Conservation (phyloP, 1,139 yeast species). For the Yamadazyma epiphylla region DNA sequence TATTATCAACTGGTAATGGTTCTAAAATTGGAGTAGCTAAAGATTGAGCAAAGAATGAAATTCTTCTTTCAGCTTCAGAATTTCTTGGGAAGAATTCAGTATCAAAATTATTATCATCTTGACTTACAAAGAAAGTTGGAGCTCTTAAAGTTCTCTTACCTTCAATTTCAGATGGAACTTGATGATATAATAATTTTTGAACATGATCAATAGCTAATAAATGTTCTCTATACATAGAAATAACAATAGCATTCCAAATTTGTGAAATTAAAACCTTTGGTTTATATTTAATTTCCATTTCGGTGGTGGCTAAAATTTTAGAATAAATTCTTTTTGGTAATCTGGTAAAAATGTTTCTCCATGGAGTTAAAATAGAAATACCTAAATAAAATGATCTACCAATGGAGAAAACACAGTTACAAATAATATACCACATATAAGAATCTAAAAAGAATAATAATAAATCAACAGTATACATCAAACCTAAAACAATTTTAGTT, state of each 20-base stretch:
- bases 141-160: slow-evolving; percentile 98
- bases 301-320: slow-evolving; percentile 94
- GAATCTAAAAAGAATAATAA: slow-evolving; percentile 97
- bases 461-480: slow-evolving; percentile 90
- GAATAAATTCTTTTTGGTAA: slow-evolving; percentile 98
- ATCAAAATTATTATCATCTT: slow-evolving; percentile 91
- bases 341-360: slow-evolving; percentile 98
- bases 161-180: slow-evolving; percentile 95
- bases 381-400: slow-evolving; percentile 98
- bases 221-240: slow-evolving; percentile 98
- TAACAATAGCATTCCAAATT: slow-evolving; percentile 98
- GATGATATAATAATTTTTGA: slow-evolving; percentile 93
- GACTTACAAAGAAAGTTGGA: slow-evolving; percentile 96
- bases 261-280: slow-evolving; percentile 97
- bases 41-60: slow-evolving; percentile 97
- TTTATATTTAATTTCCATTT: slow-evolving; percentile 98
- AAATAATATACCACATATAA: slow-evolving; percentile 95
- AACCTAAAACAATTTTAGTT: slow-evolving; percentile 81
- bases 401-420: slow-evolving; percentile 91
- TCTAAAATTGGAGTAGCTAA: slow-evolving; percentile 97
- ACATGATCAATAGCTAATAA: slow-evolving; percentile 96
- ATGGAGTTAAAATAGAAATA: slow-evolving; percentile 96
- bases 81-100: slow-evolving; percentile 95
- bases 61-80: slow-evolving; percentile 99
- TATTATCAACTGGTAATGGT: slow-evolving; percentile 97